A percentile compares a stretch with the other conserved stretches of the same genome.
Conservation (phyloP, 2,329 filamentous ascomycete species). For the Ophiostoma quercus region DNA sequence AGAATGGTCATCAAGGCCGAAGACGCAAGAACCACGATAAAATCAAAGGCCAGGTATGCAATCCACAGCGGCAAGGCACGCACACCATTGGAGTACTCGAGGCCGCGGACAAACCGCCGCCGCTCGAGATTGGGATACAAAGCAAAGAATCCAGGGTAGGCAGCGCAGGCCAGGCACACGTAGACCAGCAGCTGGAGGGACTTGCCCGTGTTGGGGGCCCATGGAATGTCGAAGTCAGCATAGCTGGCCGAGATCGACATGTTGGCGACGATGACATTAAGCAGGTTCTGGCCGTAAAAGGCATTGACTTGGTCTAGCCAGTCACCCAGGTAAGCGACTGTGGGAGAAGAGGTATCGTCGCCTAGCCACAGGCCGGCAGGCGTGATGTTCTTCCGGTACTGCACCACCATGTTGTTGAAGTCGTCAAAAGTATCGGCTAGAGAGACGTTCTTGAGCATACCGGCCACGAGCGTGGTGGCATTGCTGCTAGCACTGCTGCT, state of each 20-base stretch:
- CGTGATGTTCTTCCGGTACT: slow-evolving; percentile 61
- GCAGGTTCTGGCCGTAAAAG: slow-evolving; percentile 59
- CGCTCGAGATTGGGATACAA: slow-evolving; percentile 85
- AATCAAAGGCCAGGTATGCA: slow-evolving; percentile 77
- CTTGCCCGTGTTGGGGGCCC: slow-evolving; percentile 61
- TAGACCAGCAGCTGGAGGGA: slow-evolving; percentile 76
- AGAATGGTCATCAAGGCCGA: slow-evolving; percentile 63
- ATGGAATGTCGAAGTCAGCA: slow-evolving; percentile 70
- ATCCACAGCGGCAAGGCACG: slow-evolving; percentile 76
- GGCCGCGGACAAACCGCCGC: slow-evolving; percentile 68
- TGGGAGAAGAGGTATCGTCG: slow-evolving; percentile 53
- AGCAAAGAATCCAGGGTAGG: slow-evolving; percentile 80
- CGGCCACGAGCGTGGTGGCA: slow-evolving; percentile 7
- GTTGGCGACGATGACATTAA: slow-evolving; percentile 62
- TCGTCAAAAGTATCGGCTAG: slow-evolving; percentile 59
- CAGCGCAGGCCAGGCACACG: slow-evolving; percentile 70
- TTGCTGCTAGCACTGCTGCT: slow-evolving; percentile 10
- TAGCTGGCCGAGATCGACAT: slow-evolving; percentile 67
- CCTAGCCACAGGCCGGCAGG: slow-evolving; percentile 79
- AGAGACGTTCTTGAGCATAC: slow-evolving; percentile 37
- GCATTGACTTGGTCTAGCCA: slow-evolving; percentile 49
- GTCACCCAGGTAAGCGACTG: slow-evolving; percentile 67
- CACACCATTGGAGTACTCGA: slow-evolving; percentile 91
- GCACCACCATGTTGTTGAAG: slow-evolving; percentile 61
- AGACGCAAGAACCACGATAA: slow-evolving; percentile 62